Percentiles rank a stretch among this genome's conserved stretches.
phyloP scores from a whole-genome alignment of 805 yeast species.

The Yueomyces sp. region DNA sequence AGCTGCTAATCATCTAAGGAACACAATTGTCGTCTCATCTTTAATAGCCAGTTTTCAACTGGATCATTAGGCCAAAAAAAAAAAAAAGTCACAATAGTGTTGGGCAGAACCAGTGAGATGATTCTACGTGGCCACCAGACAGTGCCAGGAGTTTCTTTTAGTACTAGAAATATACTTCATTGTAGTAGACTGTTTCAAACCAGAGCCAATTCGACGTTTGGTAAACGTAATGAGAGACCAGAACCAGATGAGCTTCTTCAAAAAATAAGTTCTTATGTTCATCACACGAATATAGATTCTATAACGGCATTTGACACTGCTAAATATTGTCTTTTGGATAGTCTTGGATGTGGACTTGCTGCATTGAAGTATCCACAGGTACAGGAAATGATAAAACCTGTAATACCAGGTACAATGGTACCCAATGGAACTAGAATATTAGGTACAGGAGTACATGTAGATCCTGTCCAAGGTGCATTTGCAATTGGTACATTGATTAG shows the following conservation, averaged over 20 bases:
- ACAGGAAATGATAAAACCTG: conserved; percentile 35
- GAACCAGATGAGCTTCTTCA: conserved; percentile 34
- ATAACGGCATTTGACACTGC: conserved; percentile 41
- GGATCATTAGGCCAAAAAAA: no score
- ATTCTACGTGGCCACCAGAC: no score
- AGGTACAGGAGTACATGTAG: conserved; percentile 37
- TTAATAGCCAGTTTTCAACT: no score
- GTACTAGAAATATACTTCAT: no score
- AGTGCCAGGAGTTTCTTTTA: no score
- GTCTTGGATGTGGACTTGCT: conserved; percentile 48
- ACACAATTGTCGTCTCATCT: no score
- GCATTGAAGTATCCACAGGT: conserved; percentile 42
- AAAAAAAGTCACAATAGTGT: no score
- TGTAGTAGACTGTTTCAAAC: no score
- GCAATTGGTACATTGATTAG: conserved; percentile 43
- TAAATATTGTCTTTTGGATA: conserved; percentile 39
- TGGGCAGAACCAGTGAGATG: no score
- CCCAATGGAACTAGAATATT: conserved; percentile 43
- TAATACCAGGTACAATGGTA: conserved; percentile 42
- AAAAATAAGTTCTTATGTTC: conserved; percentile 39
- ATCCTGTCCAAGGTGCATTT: conserved; percentile 48
- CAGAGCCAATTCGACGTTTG: no score
- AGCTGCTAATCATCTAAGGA: no score
- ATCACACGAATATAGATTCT: conserved; percentile 31
- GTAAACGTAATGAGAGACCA: conserved; percentile 32